Percentiles rank a stretch among this genome's conserved stretches.
Conservation (phyloP, 192 early-diverging fungal genomes). For the Chytriomyces sp. region DNA sequence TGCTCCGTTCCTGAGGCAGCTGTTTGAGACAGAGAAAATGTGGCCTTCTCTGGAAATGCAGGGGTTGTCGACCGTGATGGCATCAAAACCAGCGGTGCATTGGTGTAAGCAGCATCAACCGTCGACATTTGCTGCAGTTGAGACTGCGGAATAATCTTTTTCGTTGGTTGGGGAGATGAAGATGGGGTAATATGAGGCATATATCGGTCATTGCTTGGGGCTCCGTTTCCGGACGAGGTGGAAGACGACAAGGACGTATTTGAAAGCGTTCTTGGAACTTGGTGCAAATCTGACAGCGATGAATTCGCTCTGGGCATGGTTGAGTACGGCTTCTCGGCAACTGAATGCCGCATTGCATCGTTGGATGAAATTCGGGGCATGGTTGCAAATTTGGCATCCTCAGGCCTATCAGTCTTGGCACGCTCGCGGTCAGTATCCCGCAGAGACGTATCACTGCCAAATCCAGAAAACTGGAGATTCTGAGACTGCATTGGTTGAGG, state of each 20-base stretch:
- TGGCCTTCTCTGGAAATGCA: neutral
- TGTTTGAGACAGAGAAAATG: neutral
- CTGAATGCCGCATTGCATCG: neutral
- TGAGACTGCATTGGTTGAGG: neutral
- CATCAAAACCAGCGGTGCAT: neutral
- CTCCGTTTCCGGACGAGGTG: neutral
- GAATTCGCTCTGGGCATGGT: conserved; percentile 8
- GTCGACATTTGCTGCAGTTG: conserved; percentile 3
- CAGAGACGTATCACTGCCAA: conserved; percentile 1
- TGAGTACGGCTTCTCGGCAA: neutral
- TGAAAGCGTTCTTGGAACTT: neutral
- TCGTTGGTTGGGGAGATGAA: neutral
- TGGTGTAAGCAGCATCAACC: neutral
- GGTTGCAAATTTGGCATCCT: neutral
- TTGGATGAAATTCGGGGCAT: neutral
- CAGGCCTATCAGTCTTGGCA: neutral
- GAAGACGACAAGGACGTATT: conserved; percentile 3
- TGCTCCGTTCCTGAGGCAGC: neutral
- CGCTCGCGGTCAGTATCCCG: neutral
- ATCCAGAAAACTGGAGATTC: too few species aligned
- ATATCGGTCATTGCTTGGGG: neutral
- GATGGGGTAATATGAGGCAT: conserved; percentile 10
- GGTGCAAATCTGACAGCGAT: neutral
- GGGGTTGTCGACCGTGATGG: neutral
- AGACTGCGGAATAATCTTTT: neutral